phyloP scores from a whole-genome alignment of 208 protist species.

The Leishmania turanica region DNA sequence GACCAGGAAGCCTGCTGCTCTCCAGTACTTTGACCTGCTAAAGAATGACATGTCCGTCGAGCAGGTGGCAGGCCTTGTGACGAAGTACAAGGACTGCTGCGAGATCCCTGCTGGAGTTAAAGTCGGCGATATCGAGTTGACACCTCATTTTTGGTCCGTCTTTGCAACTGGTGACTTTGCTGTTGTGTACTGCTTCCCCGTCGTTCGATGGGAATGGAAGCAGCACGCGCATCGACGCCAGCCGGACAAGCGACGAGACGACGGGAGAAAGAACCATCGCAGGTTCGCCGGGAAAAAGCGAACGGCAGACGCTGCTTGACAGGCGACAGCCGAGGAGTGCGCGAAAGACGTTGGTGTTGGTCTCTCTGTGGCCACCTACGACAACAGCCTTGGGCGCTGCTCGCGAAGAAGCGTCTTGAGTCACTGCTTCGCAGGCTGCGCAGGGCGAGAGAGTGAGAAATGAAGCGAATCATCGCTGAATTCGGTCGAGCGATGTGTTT shows the following conservation, averaged over 20 bases:
- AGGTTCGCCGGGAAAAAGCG: slow-evolving; percentile 21
- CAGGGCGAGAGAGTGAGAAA: background rate
- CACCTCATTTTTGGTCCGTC: slow-evolving; percentile 64
- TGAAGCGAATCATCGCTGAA: background rate
- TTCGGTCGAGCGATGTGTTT: background rate
- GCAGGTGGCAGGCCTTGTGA: slow-evolving; percentile 44
- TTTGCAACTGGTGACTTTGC: slow-evolving; percentile 57
- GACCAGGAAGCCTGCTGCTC: slow-evolving; percentile 26
- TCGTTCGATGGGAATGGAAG: slow-evolving; percentile 41
- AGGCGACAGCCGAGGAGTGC: background rate
- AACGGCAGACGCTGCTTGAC: background rate
- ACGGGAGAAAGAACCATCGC: background rate
- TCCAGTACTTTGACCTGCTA: slow-evolving; percentile 44
- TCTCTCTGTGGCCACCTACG: background rate
- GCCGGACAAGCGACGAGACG: background rate
- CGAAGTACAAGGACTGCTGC: slow-evolving; percentile 33
- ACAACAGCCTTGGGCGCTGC: no score
- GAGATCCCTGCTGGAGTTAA: slow-evolving; percentile 42
- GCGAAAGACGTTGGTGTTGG: background rate
- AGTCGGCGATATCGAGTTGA: slow-evolving; percentile 44
- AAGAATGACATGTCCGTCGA: slow-evolving; percentile 50
- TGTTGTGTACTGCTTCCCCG: slow-evolving; percentile 66
- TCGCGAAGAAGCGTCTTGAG: background rate
- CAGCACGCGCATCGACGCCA: background rate
- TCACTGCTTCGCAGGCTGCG: background rate